Evolutionary conservation across 176 grass and related monocot genomes (phyloP).

Genomic region (Musa itinerans): DNA sequence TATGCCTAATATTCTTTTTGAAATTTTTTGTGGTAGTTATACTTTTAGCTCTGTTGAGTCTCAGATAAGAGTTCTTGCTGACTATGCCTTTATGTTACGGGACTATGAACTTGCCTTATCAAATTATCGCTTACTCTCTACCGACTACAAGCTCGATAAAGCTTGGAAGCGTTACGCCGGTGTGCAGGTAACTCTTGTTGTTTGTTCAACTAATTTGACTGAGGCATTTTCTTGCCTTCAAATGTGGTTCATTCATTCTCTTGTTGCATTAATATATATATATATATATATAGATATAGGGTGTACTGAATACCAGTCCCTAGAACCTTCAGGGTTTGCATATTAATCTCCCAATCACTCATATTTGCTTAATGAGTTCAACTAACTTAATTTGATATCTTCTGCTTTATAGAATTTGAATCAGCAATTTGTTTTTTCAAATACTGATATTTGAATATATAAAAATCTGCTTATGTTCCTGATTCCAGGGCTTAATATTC

Average conservation of each 20-base stretch:
- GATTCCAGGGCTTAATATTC: too few relatives aligned
- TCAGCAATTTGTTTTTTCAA: background rate
- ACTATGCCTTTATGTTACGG: constrained; percentile 95
- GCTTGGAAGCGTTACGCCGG: constrained; percentile 90
- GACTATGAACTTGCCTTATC: constrained; percentile 98
- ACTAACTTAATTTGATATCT: background rate
- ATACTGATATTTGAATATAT: too few relatives aligned
- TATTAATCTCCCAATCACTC: too few relatives aligned
- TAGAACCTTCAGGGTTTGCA: too few relatives aligned
- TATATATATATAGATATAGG: too few relatives aligned
- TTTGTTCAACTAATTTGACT: background rate
- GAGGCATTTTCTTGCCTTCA: background rate
- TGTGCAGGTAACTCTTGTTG: constrained; percentile 60
- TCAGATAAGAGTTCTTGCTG: constrained; percentile 91
- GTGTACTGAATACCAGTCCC: too few relatives aligned
- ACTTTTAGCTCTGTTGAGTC: constrained; percentile 94
- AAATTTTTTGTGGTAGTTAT: constrained; percentile 53
- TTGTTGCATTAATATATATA: background rate
- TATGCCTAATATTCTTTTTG: constrained; percentile 28
- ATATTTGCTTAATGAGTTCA: background rate
- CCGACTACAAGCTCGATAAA: constrained; percentile 98
- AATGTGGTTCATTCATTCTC: background rate
- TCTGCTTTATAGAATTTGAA: background rate
- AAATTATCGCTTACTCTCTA: constrained; percentile 88
- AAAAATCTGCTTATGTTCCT: too few relatives aligned